A percentile compares a stretch with the other conserved stretches of the same genome.
Evolutionary conservation across 805 yeast genomes (phyloP).

Genomic region (Wickerhamomyces alni): DNA sequence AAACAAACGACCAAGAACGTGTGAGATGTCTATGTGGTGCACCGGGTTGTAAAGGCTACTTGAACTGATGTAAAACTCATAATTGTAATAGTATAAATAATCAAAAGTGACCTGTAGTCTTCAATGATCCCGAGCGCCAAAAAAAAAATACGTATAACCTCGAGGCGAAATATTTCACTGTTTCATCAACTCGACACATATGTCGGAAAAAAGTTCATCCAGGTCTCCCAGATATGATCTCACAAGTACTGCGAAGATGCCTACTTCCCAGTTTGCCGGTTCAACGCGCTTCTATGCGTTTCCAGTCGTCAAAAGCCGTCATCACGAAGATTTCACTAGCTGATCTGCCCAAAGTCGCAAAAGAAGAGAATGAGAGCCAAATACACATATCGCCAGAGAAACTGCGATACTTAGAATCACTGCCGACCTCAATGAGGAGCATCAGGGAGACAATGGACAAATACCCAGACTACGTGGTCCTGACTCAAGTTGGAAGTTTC

Average conservation of each 20-base stretch:
- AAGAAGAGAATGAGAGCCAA: background rate
- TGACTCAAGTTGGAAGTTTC: conserved; percentile 82
- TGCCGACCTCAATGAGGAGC: conserved; percentile 30
- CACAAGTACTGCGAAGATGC: no score
- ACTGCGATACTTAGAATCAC: conserved; percentile 3
- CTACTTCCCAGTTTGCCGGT: no score
- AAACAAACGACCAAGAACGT: conserved; percentile 80
- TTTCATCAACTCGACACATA: no score
- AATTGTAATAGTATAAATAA: background rate
- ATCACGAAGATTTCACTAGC: conserved; percentile 4
- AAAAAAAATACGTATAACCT: background rate
- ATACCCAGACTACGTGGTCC: conserved; percentile 49
- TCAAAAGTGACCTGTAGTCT: no score
- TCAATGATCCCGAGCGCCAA: background rate
- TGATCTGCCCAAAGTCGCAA: conserved; percentile 4
- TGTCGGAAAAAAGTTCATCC: no score
- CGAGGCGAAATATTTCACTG: no score
- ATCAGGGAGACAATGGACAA: conserved; percentile 37
- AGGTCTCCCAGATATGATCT: no score
- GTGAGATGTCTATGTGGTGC: conserved; percentile 95
- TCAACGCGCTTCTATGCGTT: no score
- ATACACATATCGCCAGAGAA: background rate
- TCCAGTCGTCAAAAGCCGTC: background rate
- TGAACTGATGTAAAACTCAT: conserved; percentile 42
- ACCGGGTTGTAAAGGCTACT: conserved; percentile 85